phyloP scores from a whole-genome alignment of 2,329 filamentous ascomycete species.

The Emmonsiellopsis sp. region DNA sequence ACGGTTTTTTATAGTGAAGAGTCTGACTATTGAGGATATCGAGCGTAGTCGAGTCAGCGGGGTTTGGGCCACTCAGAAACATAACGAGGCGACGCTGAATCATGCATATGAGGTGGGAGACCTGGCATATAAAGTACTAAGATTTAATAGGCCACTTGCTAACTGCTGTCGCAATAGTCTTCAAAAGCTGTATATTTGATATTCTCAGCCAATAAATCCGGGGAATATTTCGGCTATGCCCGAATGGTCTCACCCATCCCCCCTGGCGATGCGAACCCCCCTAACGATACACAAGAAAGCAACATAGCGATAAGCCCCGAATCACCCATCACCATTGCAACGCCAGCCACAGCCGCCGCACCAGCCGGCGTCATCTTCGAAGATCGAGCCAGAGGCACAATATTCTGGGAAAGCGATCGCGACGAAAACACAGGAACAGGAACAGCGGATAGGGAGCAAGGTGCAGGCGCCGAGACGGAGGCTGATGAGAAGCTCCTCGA shows the following conservation, averaged over 20 bases:
- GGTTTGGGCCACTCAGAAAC: slow-evolving; percentile 88
- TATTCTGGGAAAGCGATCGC: slow-evolving; percentile 83
- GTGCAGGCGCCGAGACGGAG: slow-evolving; percentile 39
- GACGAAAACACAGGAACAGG: slow-evolving; percentile 26
- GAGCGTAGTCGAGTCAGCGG: slow-evolving; percentile 80
- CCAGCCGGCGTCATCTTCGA: slow-evolving; percentile 84
- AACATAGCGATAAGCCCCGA: slow-evolving; percentile 43
- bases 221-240: slow-evolving; percentile 93
- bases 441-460: not conserved
- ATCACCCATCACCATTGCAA: slow-evolving; percentile 69
- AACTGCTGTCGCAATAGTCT: slow-evolving; percentile 40
- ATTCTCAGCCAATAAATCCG: slow-evolving; percentile 95
- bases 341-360: slow-evolving; percentile 65
- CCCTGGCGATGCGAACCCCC: slow-evolving; percentile 61
- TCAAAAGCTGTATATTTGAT: slow-evolving; percentile 81
- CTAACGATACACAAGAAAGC: slow-evolving; percentile 42
- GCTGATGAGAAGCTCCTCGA: slow-evolving; percentile 29
- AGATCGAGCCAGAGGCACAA: slow-evolving; percentile 85
- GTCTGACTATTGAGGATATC: slow-evolving; percentile 80
- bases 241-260: slow-evolving; percentile 80
- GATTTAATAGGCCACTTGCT: slow-evolving; percentile 9
- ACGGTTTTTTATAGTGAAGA: slow-evolving; percentile 88
- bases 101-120: slow-evolving; percentile 66
- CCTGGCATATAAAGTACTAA: not conserved
- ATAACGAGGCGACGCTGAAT: slow-evolving; percentile 81